These are phyloP conservation scores for Colletotrichum chrysophilum DNA, from an alignment of 2,329 filamentous ascomycete species.

Conservation along the genomic window DNA sequence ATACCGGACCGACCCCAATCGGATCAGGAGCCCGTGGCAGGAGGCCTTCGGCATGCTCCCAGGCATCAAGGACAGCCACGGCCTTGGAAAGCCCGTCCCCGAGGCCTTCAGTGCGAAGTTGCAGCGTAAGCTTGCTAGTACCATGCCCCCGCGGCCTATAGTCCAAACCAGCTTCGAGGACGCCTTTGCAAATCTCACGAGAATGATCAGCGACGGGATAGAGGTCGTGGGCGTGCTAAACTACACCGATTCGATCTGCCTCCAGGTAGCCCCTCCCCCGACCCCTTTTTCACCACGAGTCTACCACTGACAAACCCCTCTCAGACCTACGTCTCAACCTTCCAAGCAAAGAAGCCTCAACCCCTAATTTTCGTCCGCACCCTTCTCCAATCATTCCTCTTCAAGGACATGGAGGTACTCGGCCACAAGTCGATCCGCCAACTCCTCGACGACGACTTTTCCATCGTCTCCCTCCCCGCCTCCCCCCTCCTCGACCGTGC, in stretches of 20 bases:
- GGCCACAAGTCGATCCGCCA: slow-evolving; percentile 73
- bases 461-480: slow-evolving; percentile 74
- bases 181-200: slow-evolving; percentile 71
- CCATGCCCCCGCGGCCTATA: slow-evolving; percentile 90
- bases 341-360: slow-evolving; percentile 80
- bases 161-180: slow-evolving; percentile 77
- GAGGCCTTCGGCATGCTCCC: slow-evolving; percentile 56
- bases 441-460: slow-evolving; percentile 83
- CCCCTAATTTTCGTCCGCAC: slow-evolving; percentile 85
- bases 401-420: slow-evolving; percentile 73
- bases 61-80: slow-evolving; percentile 63
- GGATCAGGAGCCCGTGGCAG: slow-evolving; percentile 56
- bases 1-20: slow-evolving; percentile 49
- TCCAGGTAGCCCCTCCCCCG: slow-evolving; percentile 57
- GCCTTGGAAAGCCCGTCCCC: slow-evolving; percentile 68
- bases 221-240: slow-evolving; percentile 72
- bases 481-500: slow-evolving; percentile 72
- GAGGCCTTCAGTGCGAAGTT: slow-evolving; percentile 90
- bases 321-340: slow-evolving; percentile 75
- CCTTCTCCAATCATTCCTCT: slow-evolving; percentile 77
- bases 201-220: slow-evolving; percentile 74
- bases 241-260: slow-evolving; percentile 71
- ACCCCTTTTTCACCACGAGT: background rate
- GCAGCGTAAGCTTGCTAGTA: slow-evolving; percentile 90
- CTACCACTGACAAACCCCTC: too few relatives aligned